phyloP scores from a whole-genome alignment of 2,329 filamentous ascomycete genomes.

The Neocatenulostroma microsporum region DNA sequence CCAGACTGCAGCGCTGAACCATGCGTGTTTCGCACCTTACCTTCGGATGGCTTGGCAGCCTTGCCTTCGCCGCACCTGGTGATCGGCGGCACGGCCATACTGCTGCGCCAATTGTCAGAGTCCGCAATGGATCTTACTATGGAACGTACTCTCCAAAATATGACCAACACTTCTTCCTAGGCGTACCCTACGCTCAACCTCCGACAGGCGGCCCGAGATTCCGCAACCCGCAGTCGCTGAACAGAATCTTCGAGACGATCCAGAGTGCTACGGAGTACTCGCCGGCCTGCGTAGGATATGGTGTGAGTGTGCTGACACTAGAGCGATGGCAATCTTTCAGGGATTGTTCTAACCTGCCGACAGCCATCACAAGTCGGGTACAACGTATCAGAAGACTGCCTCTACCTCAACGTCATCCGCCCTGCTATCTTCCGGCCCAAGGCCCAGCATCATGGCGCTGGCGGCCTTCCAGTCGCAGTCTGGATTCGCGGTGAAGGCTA shows the following conservation, averaged over 20 bases:
- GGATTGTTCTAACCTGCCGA: constrained; percentile 19
- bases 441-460: too few species aligned
- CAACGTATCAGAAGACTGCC: constrained; percentile 49
- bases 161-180: constrained; percentile 42
- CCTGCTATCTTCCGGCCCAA: constrained; percentile 39
- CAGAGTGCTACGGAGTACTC: constrained; percentile 36
- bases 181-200: constrained; percentile 33
- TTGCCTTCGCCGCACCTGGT: too few species aligned
- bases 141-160: constrained; percentile 34
- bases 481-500: constrained; percentile 42
- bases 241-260: constrained; percentile 33
- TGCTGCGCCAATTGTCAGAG: constrained; percentile 27
- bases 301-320: too few species aligned
- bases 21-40: too few species aligned
- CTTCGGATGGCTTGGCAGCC: too few species aligned
- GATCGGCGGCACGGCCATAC: too few species aligned
- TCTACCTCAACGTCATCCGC: constrained; percentile 55
- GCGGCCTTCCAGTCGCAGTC: constrained; percentile 50
- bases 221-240: constrained; percentile 27
- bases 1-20: too few species aligned
- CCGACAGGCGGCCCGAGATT: constrained; percentile 28
- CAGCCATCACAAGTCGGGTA: constrained; percentile 26
- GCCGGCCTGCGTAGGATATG: constrained; percentile 36
- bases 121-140: constrained; percentile 39
- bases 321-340: constrained; percentile 1